A percentile compares a stretch with the other conserved stretches of the same genome.
phyloP scores from a whole-genome alignment of 1,284 basidiomycete genomes.

The Mrakiaceae sp. region DNA sequence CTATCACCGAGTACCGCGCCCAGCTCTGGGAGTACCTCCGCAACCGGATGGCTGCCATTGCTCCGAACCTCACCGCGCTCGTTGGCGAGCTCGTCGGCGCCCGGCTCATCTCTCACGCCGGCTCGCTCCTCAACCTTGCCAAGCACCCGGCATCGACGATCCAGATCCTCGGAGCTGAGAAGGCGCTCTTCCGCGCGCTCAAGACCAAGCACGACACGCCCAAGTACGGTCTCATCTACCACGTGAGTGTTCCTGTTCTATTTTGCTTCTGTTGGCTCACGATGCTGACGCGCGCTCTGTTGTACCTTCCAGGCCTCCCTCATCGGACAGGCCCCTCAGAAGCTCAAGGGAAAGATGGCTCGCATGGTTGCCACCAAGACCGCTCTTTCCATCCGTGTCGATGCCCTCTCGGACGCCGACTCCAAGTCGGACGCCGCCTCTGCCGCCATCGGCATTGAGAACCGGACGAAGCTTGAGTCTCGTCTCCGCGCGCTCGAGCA shows the following conservation, averaged over 20 bases:
- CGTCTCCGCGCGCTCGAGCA: constrained; percentile 81
- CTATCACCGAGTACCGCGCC: constrained; percentile 84
- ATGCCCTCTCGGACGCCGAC: constrained; percentile 85
- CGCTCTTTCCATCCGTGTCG: constrained; percentile 89
- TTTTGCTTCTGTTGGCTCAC: background rate
- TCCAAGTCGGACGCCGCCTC: constrained; percentile 73
- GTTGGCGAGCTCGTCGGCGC: constrained; percentile 97
- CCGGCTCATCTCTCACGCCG: constrained; percentile 90
- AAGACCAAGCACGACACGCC: constrained; percentile 99
- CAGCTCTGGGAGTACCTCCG: constrained; percentile 90
- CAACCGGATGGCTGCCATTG: constrained; percentile 95
- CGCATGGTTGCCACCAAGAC: constrained; percentile 99
- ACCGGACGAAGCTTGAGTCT: constrained; percentile 89
- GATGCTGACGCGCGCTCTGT: constrained; percentile 11
- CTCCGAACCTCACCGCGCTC: constrained; percentile 88
- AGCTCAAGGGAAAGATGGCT: constrained; percentile 99
- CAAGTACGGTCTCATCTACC: constrained; percentile 95
- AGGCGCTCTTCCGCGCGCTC: constrained; percentile 92
- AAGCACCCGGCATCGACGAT: constrained; percentile 97
- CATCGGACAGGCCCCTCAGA: constrained; percentile 93
- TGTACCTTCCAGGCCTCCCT: constrained; percentile 57
- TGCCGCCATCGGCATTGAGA: constrained; percentile 79
- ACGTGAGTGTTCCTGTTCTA: constrained; percentile 44
- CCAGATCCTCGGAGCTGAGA: constrained; percentile 96
- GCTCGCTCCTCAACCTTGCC: constrained; percentile 81